These are phyloP conservation scores for Phyllosticta capitalensis DNA, from an alignment of 2,329 filamentous ascomycete species.

Conservation along the genomic window DNA sequence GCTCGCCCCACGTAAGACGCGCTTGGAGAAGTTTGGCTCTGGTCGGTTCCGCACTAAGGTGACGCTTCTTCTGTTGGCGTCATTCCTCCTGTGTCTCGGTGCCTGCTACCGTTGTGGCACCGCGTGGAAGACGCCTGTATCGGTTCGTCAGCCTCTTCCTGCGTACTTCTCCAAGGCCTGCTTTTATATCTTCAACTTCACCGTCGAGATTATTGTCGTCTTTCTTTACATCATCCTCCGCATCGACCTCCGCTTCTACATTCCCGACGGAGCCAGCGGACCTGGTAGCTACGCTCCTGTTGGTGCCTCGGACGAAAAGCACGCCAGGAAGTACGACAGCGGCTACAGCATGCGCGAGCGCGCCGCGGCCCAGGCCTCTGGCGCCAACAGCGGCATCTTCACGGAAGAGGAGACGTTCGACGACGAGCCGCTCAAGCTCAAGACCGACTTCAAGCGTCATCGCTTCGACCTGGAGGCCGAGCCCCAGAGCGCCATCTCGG, in stretches of 20 bases:
- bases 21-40: conserved; percentile 51
- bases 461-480: conserved; percentile 9
- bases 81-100: conserved; percentile 55
- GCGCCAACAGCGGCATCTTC: conserved; percentile 2
- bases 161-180: conserved; percentile 62
- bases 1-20: conserved; percentile 33
- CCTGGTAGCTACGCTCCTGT: conserved; percentile 37
- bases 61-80: conserved; percentile 50
- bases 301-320: not conserved
- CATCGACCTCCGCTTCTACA: conserved; percentile 65
- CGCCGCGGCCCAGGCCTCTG: not conserved
- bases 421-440: conserved; percentile 5
- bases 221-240: conserved; percentile 56
- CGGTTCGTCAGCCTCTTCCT: conserved; percentile 45
- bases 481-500: conserved; percentile 8
- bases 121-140: conserved; percentile 39
- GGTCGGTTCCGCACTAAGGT: conserved; percentile 60
- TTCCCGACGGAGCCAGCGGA: conserved; percentile 59
- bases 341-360: not conserved
- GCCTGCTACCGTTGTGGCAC: conserved; percentile 59
- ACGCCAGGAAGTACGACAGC: conserved; percentile 8
- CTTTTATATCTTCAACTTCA: conserved; percentile 75
- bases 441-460: conserved; percentile 6
- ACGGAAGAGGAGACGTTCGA: conserved; percentile 10
- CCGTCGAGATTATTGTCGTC: conserved; percentile 62